phyloP scores from a whole-genome alignment of 306 rosid genomes.

The Rosa lucieae region DNA sequence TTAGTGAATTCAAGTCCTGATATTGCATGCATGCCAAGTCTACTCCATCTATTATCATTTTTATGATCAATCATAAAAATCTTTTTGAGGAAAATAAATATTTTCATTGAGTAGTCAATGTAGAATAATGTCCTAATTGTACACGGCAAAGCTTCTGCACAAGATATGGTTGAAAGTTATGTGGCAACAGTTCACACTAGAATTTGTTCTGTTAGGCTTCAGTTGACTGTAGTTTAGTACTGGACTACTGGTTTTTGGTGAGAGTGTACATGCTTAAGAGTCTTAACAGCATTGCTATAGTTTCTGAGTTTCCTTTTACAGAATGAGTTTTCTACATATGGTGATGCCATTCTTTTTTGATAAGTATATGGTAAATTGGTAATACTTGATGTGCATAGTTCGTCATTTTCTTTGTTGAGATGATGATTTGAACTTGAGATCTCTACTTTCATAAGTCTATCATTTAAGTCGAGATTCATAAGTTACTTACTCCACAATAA shows the following conservation, averaged over 20 bases:
- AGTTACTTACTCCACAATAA: background rate
- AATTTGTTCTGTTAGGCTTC: constrained; percentile 21
- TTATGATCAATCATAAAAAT: constrained; percentile 9
- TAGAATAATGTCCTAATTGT: constrained; percentile 13
- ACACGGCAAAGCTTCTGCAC: constrained; percentile 9
- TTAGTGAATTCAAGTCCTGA: constrained; percentile 16
- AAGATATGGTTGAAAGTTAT: constrained; percentile 21
- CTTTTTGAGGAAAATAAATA: background rate
- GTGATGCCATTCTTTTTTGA: background rate
- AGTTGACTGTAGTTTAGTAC: constrained; percentile 7
- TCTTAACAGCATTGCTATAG: background rate
- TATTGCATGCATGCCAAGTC: constrained; percentile 21
- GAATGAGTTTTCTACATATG: background rate
- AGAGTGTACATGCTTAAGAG: background rate
- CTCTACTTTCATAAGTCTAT: background rate
- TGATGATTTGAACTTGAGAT: background rate
- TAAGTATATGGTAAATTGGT: background rate
- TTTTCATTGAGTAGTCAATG: background rate
- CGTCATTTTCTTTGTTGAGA: background rate
- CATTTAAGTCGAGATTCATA: background rate
- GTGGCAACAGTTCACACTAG: constrained; percentile 8
- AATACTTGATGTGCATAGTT: background rate
- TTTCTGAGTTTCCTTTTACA: background rate
- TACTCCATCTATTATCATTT: constrained; percentile 12
- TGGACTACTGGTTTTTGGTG: background rate